Evolutionary conservation across 192 early-diverging fungal species (phyloP), one percentile per base, ranked within the genome.

Genomic region (Glomus cerebriforme): DNA sequence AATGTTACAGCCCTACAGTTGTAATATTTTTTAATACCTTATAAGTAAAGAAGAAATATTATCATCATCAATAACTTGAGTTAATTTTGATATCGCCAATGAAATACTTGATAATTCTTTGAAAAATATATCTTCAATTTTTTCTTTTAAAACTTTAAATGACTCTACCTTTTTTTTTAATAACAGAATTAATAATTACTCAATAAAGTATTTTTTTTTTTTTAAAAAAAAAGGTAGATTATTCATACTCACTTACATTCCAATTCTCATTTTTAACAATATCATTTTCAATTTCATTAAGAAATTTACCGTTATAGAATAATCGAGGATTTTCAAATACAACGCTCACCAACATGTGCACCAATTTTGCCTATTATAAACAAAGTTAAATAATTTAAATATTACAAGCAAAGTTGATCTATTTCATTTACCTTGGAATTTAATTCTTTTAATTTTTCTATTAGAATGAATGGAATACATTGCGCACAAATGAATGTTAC

Each of bases 391-490:
- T 13, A 39, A 65, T 29, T 35, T 47, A 2, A 22, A 47, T 32
- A 43, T 12, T 10, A 62, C 31, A 19, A 73, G 24, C n/a, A 3
- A 13, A n/a, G 22, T 32, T 62, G 12, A 32, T n/a, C 7, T 60
- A 29, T 7, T 10, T 39, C 19, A 59, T 13, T 13, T 59, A 77
- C 75, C 75, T 66, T 77, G 45, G 49, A 47, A n/a, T 77, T 77
- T 26, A 77, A 65, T 62, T 66, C 24, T 47, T 2, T 9, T 12
- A 77, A 29, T 66, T 65, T 34, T 58, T 4, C 13, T 43, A 8
- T 10, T 15, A 63, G 45, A 47, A 77, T 66, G 13, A 10, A 66
- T 6, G 75, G 39, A 31, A 77, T 15, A 37, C 26, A 47, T 77
- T 60, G 62, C 1, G 62, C 64, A 37, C 75, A 77, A 27, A 77